These are phyloP conservation scores for Trypanosoma theileri DNA, from an alignment of 208 protist genomes.

Conservation along the genomic window DNA sequence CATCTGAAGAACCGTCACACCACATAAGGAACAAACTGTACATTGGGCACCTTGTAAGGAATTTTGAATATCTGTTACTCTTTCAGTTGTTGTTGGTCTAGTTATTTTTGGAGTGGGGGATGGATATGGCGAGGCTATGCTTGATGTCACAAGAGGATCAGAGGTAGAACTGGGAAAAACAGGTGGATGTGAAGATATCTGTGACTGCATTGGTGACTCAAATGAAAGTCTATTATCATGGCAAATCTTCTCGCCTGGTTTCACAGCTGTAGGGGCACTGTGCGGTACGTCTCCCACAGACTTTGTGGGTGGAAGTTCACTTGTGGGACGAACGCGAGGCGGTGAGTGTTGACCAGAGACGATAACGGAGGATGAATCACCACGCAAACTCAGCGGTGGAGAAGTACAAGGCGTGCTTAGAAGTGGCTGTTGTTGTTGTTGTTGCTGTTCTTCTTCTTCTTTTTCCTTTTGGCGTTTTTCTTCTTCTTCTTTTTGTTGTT, in stretches of 20 bases:
- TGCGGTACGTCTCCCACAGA: neutral
- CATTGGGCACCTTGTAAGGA: neutral
- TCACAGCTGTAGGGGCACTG: slow-evolving; percentile 15
- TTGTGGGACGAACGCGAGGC: slow-evolving; percentile 21
- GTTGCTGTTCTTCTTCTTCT: neutral
- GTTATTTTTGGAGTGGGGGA: neutral
- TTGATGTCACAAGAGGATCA: neutral
- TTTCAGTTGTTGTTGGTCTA: too few species aligned
- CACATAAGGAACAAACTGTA: slow-evolving; percentile 24
- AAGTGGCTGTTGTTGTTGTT: neutral
- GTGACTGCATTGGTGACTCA: neutral
- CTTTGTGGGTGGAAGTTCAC: slow-evolving; percentile 25
- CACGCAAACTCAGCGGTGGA: neutral
- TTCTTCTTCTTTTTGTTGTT: neutral
- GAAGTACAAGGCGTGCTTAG: neutral
- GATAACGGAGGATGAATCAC: neutral
- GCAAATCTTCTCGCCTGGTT: slow-evolving; percentile 12
- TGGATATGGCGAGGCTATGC: neutral
- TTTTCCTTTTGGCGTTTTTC: neutral
- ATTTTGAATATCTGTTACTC: neutral
- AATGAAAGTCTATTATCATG: neutral
- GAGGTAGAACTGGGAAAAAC: neutral
- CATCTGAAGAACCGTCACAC: slow-evolving; percentile 14
- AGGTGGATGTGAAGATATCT: neutral
- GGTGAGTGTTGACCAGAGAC: slow-evolving; percentile 1